Evolutionary conservation across 73 alveolate species (phyloP), one percentile per base, ranked within the genome.

Genomic region (Paramecium tetraurelia): DNA sequence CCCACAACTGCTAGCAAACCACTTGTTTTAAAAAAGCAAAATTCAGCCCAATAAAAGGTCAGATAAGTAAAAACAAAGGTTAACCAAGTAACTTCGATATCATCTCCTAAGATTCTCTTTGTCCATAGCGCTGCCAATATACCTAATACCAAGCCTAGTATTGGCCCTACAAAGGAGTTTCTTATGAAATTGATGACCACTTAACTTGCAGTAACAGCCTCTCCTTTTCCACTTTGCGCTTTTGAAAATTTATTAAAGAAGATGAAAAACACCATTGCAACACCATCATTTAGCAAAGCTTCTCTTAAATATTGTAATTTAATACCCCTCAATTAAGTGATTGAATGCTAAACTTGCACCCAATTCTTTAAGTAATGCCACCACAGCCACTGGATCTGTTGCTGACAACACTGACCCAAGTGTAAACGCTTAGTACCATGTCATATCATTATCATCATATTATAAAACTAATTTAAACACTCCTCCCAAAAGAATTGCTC

Each of bases 371-470:
- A 94, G 88, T 27, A 94, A 85, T 20, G 97, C 95, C 11, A 94
- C 97, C 12, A 94, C 97, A 35, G 97, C 97, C 6, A 94, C 97
- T 40, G 97, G 97, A 83, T 94, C 97, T 22, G 97, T 94, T 29
- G 97, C 97, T 20, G 95, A 94, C 16, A 94, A 84, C 21, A 94
- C 50, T 53, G 95, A 92, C 18, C 97, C 97, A 53, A 94, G 85
- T 68, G 94, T 69, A 29, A 94, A 93, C 10, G 97, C 93, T 27
- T 93, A 93, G 31, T 53, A 72, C 93, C 95, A 94, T 1, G 95
- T 68, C 41, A 94, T 85, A 63, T 94, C 95, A 4, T 85, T 94
- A 72, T 72, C 86, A 59, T 94, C 94, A 75, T 92, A 94, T 35
- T 89, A 92, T 40, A 94, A 69, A 48, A 94, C 75, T 33, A 71